Evolutionary conservation across 768 basidiomycete species (phyloP), one percentile per base, ranked within the genome.

Genomic region (Cubamyces lactineus): DNA sequence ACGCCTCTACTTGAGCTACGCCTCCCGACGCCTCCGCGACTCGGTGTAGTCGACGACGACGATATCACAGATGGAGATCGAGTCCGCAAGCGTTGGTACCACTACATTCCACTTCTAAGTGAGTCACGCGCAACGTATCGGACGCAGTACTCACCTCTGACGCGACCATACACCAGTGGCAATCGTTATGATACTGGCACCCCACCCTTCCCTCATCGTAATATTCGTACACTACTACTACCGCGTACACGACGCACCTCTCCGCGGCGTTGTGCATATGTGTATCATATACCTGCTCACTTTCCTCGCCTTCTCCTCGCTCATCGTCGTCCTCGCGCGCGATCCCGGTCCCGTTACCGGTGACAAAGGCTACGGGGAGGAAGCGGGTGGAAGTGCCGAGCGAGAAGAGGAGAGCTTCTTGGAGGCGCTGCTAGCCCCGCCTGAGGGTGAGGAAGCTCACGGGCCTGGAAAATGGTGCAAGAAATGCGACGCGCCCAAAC

Each of bases 401-500:
- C 70, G 69, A 5, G 76, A 73, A 26, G 71, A 73, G 19, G 73
- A 86, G 53, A 81, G 78, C 34, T 69, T 91, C 46, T 78, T 74
- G 13, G 86, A 91, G 62, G 88, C 88, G 13, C 76, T 93, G 42
- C 81, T 88, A 75, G 72, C 74, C 34, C 71, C 77, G 8, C 67
- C 70, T 5, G 67, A 66, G 3, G 75, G 83, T 63, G 77, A 81
- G 34, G 86, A 86, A 52, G 64, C 62, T 3, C 52, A 76, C 53
- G 73, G 76, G 5, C 85, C 86, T 0, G 83, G 82, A 21, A 85
- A 78, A 64, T 93, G 89, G 89, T 93, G 91, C 72, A 82, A 85
- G 55, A 86, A 86, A 62, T 94, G 92, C 70, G 89, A 85, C 85
- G 85, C 83, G 52, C 86, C 89, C 0, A 92, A 89, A 74, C 89